Evolutionary conservation across 331 rosid species (phyloP).

Genomic region (Quercus tomentella): DNA sequence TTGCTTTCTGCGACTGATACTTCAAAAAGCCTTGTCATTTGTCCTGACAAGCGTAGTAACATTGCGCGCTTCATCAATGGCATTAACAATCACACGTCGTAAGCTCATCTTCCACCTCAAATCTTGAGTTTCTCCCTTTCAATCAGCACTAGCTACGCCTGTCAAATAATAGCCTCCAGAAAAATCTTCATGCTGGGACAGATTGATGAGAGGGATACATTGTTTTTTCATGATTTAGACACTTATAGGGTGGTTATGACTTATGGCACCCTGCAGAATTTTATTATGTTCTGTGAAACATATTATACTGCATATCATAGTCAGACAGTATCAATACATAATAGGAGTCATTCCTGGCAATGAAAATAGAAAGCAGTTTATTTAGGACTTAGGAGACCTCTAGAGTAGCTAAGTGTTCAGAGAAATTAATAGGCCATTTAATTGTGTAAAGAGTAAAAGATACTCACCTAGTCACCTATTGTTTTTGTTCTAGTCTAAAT

Average conservation of each 20-base stretch:
- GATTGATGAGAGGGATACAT: not conserved
- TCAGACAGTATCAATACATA: not conserved
- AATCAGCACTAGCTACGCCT: not conserved
- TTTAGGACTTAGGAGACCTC: not conserved
- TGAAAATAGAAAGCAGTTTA: not conserved
- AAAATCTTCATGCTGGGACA: not conserved
- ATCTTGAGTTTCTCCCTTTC: not conserved
- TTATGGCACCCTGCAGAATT: not conserved
- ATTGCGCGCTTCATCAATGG: conserved; percentile 93
- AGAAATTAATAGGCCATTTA: not conserved
- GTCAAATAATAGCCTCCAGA: not conserved
- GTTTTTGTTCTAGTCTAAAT: not conserved
- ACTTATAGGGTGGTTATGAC: not conserved
- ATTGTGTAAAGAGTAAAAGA: not conserved
- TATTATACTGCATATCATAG: not conserved
- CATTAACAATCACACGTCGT: conserved; percentile 84
- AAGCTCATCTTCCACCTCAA: conserved; percentile 34
- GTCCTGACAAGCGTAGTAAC: conserved; percentile 85
- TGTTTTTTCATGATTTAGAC: not conserved
- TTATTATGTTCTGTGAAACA: not conserved
- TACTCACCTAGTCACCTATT: not conserved
- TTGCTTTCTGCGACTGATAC: conserved; percentile 68
- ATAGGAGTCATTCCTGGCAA: not conserved
- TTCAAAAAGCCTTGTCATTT: conserved; percentile 71
- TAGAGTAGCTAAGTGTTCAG: not conserved